Percentiles rank a stretch among this genome's conserved stretches.
Conservation (phyloP, 176 grass and related monocot species). For the Avena sativa region DNA sequence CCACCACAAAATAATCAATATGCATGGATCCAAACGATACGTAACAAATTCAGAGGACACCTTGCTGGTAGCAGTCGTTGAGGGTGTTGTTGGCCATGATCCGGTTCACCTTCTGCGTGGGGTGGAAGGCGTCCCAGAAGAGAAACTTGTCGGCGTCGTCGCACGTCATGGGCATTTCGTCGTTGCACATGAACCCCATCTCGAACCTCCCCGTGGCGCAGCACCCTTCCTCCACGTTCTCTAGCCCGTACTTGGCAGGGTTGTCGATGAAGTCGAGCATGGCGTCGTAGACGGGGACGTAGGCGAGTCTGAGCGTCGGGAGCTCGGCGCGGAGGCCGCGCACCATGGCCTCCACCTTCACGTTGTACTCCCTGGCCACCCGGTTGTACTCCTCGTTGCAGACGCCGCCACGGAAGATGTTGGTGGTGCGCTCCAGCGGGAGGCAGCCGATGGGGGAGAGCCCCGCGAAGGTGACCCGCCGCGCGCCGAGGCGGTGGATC, state of each 20-base stretch:
- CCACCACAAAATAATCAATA: background rate
- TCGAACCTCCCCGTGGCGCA: conserved; percentile 75
- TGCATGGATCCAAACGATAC: background rate
- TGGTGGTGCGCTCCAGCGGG: conserved; percentile 66
- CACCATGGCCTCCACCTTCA: conserved; percentile 56
- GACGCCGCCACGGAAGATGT: conserved; percentile 43
- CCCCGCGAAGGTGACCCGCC: conserved; percentile 52
- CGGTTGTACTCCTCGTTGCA: conserved; percentile 67
- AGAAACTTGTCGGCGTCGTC: conserved; percentile 58
- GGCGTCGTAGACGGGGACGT: conserved; percentile 57
- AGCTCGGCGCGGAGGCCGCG: conserved; percentile 27
- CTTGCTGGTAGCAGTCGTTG: conserved; percentile 38
- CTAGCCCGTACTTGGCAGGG: conserved; percentile 61
- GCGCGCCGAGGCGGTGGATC: conserved; percentile 64
- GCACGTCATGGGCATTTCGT: conserved; percentile 52
- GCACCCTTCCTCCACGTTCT: conserved; percentile 81
- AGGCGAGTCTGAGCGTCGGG: conserved; percentile 54
- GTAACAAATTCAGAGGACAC: conserved; percentile 29
- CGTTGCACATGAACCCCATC: conserved; percentile 72
- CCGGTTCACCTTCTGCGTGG: conserved; percentile 58
- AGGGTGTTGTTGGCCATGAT: conserved; percentile 62
- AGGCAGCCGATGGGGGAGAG: conserved; percentile 67
- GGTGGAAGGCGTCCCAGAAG: conserved; percentile 65
- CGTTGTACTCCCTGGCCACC: conserved; percentile 65
- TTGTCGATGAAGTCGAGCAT: conserved; percentile 49